These are phyloP conservation scores for Aspergillus incahuasiensis DNA, from an alignment of 495 filamentous ascomycete genomes.

Conservation along the genomic window DNA sequence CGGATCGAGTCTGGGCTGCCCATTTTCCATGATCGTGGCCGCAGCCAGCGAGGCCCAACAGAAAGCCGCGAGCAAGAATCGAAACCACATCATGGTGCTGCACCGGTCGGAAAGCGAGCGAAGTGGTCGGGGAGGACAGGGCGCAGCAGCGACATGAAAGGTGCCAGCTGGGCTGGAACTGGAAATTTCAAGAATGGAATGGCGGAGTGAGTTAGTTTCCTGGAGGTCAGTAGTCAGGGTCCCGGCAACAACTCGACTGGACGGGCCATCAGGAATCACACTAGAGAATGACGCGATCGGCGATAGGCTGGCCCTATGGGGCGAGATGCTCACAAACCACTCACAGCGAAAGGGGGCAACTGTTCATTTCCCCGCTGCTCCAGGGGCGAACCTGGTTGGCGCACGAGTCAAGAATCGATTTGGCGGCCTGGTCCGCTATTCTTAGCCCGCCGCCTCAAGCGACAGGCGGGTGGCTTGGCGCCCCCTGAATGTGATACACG, in stretches of 20 bases:
- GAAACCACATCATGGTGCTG: conserved; percentile 18
- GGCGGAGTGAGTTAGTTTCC: neutral
- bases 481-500: neutral
- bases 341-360: neutral
- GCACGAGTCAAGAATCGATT: neutral
- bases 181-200: neutral
- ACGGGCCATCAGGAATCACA: neutral
- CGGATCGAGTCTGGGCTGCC: conserved; percentile 44
- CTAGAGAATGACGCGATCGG: conserved; percentile 12
- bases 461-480: neutral
- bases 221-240: neutral
- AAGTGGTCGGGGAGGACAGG: neutral
- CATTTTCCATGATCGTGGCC: conserved; percentile 60
- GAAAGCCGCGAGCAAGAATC: neutral
- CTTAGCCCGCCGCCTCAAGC: neutral
- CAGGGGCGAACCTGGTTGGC: neutral
- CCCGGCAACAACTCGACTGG: neutral
- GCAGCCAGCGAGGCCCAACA: conserved; percentile 19
- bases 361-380: neutral
- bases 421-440: neutral
- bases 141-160: conserved; percentile 4
- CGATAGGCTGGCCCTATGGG: neutral
- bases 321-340: neutral
- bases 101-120: conserved; percentile 17
- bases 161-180: neutral